These are phyloP conservation scores for Xylaria sp. DNA, from an alignment of 2,329 filamentous ascomycete species.

Conservation along the genomic window DNA sequence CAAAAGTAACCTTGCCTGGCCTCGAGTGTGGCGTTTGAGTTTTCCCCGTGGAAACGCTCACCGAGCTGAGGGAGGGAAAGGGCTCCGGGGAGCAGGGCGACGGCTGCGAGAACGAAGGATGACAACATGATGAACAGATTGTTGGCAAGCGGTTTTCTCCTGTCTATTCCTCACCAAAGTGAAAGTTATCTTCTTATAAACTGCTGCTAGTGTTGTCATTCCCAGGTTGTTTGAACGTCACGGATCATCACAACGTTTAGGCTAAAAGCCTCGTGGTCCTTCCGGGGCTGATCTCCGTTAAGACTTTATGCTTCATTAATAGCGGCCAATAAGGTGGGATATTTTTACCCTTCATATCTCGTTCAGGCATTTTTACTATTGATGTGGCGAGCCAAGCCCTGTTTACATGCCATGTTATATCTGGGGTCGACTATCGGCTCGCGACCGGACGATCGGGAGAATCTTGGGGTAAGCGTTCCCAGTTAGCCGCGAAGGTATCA, in stretches of 20 bases:
- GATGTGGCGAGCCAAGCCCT: constrained; percentile 2
- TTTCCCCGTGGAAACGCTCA: constrained; percentile 28
- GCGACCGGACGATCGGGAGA: constrained; percentile 33
- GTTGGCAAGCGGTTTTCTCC: neutral
- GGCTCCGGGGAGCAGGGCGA: constrained; percentile 33
- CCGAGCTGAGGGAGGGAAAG: constrained; percentile 30
- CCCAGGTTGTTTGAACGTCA: constrained; percentile 12
- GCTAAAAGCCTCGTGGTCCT: constrained; percentile 36
- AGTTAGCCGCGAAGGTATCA: neutral
- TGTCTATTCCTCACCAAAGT: too few relatives aligned
- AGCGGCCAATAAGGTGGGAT: constrained; percentile 29
- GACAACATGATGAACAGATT: constrained; percentile 30
- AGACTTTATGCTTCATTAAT: constrained; percentile 29
- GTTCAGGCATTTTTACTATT: constrained; percentile 12
- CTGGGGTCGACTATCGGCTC: constrained; percentile 20
- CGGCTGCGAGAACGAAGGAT: constrained; percentile 33
- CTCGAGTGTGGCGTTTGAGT: constrained; percentile 30
- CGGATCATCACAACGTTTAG: constrained; percentile 32
- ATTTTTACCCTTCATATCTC: constrained; percentile 12
- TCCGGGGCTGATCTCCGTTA: constrained; percentile 29
- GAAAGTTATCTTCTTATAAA: too few relatives aligned
- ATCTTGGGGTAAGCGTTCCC: constrained; percentile 27
- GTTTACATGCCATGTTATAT: constrained; percentile 3
- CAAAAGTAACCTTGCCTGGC: constrained; percentile 37
- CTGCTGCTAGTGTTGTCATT: neutral